These are phyloP conservation scores for Magnusiomyces tetraspermus DNA, from an alignment of 1,139 yeast genomes.

Conservation along the genomic window DNA sequence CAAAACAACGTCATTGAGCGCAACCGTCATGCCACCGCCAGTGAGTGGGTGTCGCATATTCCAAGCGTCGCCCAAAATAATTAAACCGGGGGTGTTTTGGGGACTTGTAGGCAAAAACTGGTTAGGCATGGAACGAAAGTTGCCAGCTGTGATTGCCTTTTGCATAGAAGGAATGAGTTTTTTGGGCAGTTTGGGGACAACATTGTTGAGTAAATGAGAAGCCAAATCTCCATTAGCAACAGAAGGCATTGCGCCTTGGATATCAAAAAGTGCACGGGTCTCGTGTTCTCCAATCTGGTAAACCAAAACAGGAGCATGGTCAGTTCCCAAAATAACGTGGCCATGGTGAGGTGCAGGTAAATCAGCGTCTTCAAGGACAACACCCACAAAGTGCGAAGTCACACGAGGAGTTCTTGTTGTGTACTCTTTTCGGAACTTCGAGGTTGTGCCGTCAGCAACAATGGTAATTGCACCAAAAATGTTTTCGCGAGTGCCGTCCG, in stretches of 20 bases:
- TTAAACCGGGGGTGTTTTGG: slow-evolving; percentile 61
- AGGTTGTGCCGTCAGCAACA: slow-evolving; percentile 89
- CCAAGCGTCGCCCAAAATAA: slow-evolving; percentile 84
- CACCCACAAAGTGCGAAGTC: slow-evolving; percentile 80
- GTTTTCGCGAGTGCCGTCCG: slow-evolving; percentile 15
- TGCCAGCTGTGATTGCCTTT: slow-evolving; percentile 41
- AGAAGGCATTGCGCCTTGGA: slow-evolving; percentile 66
- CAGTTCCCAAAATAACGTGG: slow-evolving; percentile 76
- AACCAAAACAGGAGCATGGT: slow-evolving; percentile 71
- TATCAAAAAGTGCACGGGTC: slow-evolving; percentile 85
- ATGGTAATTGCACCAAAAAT: slow-evolving; percentile 59
- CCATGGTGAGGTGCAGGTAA: slow-evolving; percentile 73
- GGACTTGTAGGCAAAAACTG: slow-evolving; percentile 74
- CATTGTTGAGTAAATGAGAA: slow-evolving; percentile 48
- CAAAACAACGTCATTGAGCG: slow-evolving; percentile 74
- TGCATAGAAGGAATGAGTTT: slow-evolving; percentile 56
- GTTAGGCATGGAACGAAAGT: slow-evolving; percentile 84
- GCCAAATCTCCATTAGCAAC: slow-evolving; percentile 49
- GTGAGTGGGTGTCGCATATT: slow-evolving; percentile 98
- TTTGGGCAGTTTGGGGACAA: slow-evolving; percentile 63
- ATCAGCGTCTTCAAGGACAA: slow-evolving; percentile 60
- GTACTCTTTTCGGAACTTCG: slow-evolving; percentile 77
- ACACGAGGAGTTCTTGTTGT: slow-evolving; percentile 52
- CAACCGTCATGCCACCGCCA: slow-evolving; percentile 99
- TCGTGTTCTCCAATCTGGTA: slow-evolving; percentile 79